Conservation (phyloP, 371 early-diverging fungal species). For the Lichtheimia corymbifera region DNA sequence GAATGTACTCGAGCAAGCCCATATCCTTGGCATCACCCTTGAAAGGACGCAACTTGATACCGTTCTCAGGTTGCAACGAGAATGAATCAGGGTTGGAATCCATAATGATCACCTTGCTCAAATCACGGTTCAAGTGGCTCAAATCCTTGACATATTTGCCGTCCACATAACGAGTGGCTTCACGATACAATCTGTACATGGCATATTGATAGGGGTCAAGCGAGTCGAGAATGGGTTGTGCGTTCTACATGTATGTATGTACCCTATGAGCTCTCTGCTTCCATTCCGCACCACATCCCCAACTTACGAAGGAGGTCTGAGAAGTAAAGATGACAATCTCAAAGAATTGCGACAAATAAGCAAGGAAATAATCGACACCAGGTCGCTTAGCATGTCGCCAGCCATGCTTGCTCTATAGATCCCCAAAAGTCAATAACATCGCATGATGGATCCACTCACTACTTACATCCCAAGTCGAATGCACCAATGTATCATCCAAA, state of each 20-base stretch:
- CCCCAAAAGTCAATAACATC: background rate
- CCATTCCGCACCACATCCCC: background rate
- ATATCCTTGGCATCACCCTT: conserved; percentile 81
- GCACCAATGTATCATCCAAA: conserved; percentile 90
- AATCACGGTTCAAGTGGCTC: conserved; percentile 89
- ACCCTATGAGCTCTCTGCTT: background rate
- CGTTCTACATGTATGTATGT: conserved; percentile 50
- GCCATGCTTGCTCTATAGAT: conserved; percentile 73
- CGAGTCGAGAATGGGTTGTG: conserved; percentile 81
- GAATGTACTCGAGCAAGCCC: conserved; percentile 82
- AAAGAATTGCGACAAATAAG: conserved; percentile 86
- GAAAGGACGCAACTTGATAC: conserved; percentile 83
- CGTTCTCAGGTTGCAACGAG: conserved; percentile 91
- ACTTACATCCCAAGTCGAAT: conserved; percentile 90
- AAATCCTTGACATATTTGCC: conserved; percentile 93
- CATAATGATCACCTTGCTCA: conserved; percentile 89
- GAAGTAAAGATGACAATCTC: conserved; percentile 96
- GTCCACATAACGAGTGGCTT: conserved; percentile 82
- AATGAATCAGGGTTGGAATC: conserved; percentile 84
- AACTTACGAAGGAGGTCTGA: conserved; percentile 65
- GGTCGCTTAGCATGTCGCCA: conserved; percentile 97
- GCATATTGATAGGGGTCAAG: conserved; percentile 88
- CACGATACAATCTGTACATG: conserved; percentile 87
- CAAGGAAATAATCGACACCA: conserved; percentile 91
- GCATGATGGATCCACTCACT: conserved; percentile 2